Base-by-base conservation (phyloP, 2,329 filamentous ascomycete genomes). In the Neoarthrinium moseri region DNA sequence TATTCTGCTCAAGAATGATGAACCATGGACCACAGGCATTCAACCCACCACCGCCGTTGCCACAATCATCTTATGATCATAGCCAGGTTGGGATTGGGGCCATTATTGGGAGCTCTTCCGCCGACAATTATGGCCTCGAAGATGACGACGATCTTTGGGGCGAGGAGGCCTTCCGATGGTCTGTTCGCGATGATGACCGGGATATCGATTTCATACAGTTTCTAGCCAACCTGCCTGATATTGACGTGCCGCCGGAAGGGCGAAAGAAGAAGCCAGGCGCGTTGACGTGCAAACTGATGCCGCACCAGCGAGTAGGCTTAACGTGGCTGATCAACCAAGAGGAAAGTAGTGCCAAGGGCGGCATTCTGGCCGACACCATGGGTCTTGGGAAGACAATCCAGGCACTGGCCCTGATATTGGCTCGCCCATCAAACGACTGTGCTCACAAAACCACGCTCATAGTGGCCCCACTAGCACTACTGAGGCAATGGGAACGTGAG, bases 321-420 rank as follows among this genome's bases (percentile, higher is more conserved):
- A 61, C 57, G 13, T 63, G 60, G 60, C 40, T 63, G 38, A 53
- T 56, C n/a, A 42, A 56, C 18, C 57, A 60, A 32, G 60, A 63
- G 45, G 43, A 60, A 20, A 52, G 55, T 30, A 3, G 23, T 5
- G 44, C 52, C 15, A 61, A 58, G 46, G 59, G 59, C 4, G 57
- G 56, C 2, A 56, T 63, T 36, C 58, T 63, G 26, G 60, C 60
- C 36, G 49, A 63, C 29, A 58, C 56, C 5, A 62, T 63, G 60
- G 60, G 60, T 7, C 37, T 63, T 18, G 60, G 60, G 33, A 63
- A 63, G 48, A 63, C 60, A 7, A 51, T 63, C 20, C 56, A 62
- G 45, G 59, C 60, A 3, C 49, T 63, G 22, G 54, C 60, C 23
- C 44, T 63, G 23, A 61, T 63, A 7, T 44, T 63, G 4, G 55